These are phyloP conservation scores for Adansonia madagascariensis DNA, from an alignment of 441 rosid species.

Conservation along the genomic window DNA sequence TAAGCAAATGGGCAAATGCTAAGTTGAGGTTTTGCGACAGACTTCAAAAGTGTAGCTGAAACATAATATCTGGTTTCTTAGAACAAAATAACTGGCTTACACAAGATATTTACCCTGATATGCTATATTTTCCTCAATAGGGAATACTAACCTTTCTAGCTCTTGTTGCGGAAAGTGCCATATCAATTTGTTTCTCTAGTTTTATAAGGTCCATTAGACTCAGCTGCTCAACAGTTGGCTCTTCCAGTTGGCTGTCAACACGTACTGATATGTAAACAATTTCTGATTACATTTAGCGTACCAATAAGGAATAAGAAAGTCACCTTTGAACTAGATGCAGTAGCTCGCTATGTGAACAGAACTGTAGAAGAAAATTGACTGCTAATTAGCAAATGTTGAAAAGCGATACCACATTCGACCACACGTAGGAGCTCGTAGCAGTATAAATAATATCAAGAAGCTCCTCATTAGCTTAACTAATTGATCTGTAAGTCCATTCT, in stretches of 20 bases:
- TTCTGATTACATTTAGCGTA: too few relatives aligned
- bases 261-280: slow-evolving; percentile 1
- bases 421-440: not conserved
- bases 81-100: not conserved
- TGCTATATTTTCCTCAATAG: not conserved
- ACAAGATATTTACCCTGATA: not conserved
- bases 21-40: not conserved
- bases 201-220: slow-evolving; percentile 36
- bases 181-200: slow-evolving; percentile 41
- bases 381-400: not conserved
- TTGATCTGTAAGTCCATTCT: not conserved
- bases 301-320: slow-evolving; percentile 13
- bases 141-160: slow-evolving; percentile 44
- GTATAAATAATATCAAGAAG: not conserved
- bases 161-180: slow-evolving; percentile 38
- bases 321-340: slow-evolving; percentile 43
- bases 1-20: not conserved
- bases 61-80: not conserved
- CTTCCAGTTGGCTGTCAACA: slow-evolving; percentile 42
- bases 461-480: slow-evolving; percentile 16
- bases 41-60: not conserved
- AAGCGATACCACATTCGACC: not conserved
- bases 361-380: slow-evolving; percentile 25
- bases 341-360: slow-evolving; percentile 33
- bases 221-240: slow-evolving; percentile 37